Evolutionary conservation across 352 stramenopile species (phyloP).

Genomic region (Phytophthora vignae): DNA sequence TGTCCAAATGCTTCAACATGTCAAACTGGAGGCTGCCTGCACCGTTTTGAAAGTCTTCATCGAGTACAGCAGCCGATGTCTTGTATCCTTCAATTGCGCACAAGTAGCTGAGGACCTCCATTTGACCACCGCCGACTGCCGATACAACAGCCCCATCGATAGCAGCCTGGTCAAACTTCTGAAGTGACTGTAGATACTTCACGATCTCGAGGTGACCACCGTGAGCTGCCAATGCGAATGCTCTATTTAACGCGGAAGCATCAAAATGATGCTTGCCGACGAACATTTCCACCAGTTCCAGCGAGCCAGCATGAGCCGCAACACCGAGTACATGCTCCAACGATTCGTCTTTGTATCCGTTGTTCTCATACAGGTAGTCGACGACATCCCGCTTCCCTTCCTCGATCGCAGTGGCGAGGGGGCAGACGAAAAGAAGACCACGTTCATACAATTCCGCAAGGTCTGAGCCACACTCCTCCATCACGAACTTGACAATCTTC

Average conservation of each 20-base stretch:
- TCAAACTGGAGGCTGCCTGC: too few relatives aligned
- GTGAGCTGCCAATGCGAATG: slow-evolving; percentile 4
- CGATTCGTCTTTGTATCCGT: neutral
- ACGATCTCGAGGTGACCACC: slow-evolving; percentile 1
- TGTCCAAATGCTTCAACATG: too few relatives aligned
- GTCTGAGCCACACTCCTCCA: neutral
- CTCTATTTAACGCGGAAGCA: neutral
- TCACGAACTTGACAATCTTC: slow-evolving; percentile 8
- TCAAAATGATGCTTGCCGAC: neutral
- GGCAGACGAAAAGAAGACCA: neutral
- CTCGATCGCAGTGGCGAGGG: slow-evolving; percentile 3
- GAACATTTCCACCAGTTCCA: slow-evolving; percentile 1
- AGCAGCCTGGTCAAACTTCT: neutral
- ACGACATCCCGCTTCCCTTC: neutral
- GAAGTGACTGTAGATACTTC: slow-evolving; percentile 6
- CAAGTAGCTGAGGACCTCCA: neutral
- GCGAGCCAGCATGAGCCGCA: neutral
- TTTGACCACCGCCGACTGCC: neutral
- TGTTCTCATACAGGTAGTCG: slow-evolving; percentile 1
- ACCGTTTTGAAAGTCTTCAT: neutral
- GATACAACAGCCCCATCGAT: neutral
- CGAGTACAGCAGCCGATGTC: neutral
- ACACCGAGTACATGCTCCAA: neutral
- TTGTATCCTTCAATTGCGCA: neutral
- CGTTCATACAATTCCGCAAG: too few relatives aligned